A percentile compares a stretch with the other conserved stretches of the same genome.
These are phyloP conservation scores for Clonostachys sp. DNA, from an alignment of 2,329 filamentous ascomycete genomes.

Conservation along the genomic window DNA sequence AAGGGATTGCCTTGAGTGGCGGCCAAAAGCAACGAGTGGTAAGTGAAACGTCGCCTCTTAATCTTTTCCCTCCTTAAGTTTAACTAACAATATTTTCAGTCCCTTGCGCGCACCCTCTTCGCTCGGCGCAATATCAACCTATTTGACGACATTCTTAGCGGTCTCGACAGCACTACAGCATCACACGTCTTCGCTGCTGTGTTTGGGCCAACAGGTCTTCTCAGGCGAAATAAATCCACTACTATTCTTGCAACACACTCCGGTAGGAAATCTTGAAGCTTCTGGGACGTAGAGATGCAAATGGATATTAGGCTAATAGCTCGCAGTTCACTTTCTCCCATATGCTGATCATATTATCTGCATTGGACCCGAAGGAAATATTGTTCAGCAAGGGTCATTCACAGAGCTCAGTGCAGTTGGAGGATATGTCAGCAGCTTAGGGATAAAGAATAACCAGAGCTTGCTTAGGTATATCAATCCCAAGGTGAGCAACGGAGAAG, in stretches of 20 bases:
- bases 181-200: conserved; percentile 30
- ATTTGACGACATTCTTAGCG: conserved; percentile 33
- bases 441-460: conserved; percentile 15
- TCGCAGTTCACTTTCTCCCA: conserved; percentile 25
- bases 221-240: conserved; percentile 19
- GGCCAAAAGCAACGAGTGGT: conserved; percentile 26
- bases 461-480: conserved; percentile 13
- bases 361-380: conserved; percentile 27
- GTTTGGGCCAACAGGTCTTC: conserved; percentile 26
- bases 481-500: neutral
- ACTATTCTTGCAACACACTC: conserved; percentile 26
- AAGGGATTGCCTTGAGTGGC: conserved; percentile 24
- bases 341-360: conserved; percentile 37
- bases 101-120: conserved; percentile 24
- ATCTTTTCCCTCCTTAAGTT: conserved; percentile 1
- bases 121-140: conserved; percentile 22
- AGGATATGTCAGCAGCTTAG: conserved; percentile 28
- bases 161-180: conserved; percentile 33
- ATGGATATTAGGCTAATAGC: conserved; percentile 24
- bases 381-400: conserved; percentile 35
- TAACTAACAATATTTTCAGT: conserved; percentile 11
- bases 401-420: conserved; percentile 23
- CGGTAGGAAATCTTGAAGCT: conserved; percentile 6
- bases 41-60: conserved; percentile 3
- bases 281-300: conserved; percentile 12